Conservation (phyloP, 805 yeast species). For the Lachancea sp. region DNA sequence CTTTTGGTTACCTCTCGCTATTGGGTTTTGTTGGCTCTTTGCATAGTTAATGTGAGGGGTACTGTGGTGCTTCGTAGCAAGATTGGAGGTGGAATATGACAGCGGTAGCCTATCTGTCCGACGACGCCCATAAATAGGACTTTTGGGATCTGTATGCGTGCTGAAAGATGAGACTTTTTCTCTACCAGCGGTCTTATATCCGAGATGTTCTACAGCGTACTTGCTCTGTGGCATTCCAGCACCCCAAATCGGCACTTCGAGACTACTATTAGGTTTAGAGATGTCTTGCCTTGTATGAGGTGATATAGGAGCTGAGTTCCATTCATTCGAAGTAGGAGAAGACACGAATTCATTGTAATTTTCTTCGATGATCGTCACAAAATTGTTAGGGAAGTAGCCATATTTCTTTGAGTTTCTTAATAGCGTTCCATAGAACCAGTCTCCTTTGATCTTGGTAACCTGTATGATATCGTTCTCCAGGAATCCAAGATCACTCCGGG, state of each 20-base stretch:
- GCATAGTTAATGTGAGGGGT: not conserved
- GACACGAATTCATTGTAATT: constrained; percentile 13
- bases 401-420: constrained; percentile 60
- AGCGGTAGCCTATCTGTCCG: constrained; percentile 4
- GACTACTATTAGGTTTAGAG: not conserved
- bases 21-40: not conserved
- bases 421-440: constrained; percentile 86
- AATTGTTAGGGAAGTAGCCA: constrained; percentile 85
- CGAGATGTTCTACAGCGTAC: too few relatives aligned
- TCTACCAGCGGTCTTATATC: not conserved
- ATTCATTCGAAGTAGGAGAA: not conserved
- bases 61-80: not conserved
- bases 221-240: too few relatives aligned
- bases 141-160: not conserved
- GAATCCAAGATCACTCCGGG: constrained; percentile 84
- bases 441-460: constrained; percentile 78
- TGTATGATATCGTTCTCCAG: constrained; percentile 90
- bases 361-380: constrained; percentile 54
- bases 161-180: not conserved
- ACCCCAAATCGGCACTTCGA: not conserved
- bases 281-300: not conserved
- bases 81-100: constrained; percentile 8
- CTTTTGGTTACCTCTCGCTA: not conserved
- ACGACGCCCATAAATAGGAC: not conserved
- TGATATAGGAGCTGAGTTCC: not conserved